Evolutionary conservation across 1,139 yeast genomes (phyloP).

Genomic region (Suhomyces anneliseae): DNA sequence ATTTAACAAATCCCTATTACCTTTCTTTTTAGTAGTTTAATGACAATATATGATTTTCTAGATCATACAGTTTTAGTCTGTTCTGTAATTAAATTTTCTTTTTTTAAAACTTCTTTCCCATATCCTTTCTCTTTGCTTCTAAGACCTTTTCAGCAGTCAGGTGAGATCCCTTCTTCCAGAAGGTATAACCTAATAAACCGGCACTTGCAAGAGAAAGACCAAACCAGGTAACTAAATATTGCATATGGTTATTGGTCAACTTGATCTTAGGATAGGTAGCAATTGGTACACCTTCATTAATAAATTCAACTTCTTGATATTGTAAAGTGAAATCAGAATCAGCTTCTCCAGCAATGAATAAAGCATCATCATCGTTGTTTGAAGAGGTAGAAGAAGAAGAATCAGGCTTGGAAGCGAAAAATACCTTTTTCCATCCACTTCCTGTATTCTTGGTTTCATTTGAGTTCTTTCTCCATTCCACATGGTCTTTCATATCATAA

Average conservation of each 20-base stretch:
- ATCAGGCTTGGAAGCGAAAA: neutral
- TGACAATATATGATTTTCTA: too few species aligned
- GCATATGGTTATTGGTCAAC: conserved; percentile 85
- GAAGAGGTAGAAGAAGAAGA: conserved; percentile 9
- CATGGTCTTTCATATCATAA: conserved; percentile 62
- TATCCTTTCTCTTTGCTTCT: conserved; percentile 42
- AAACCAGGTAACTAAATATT: conserved; percentile 93
- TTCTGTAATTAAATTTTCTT: too few species aligned
- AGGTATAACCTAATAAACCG: conserved; percentile 50
- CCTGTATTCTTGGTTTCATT: conserved; percentile 1
- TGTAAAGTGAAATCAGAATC: conserved; percentile 36
- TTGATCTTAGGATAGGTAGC: conserved; percentile 80
- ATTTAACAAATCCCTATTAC: too few species aligned
- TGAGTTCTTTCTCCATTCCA: conserved; percentile 37
- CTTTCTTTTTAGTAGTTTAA: too few species aligned
- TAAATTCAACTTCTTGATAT: conserved; percentile 51
- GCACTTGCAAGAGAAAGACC: conserved; percentile 75
- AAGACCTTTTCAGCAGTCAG: conserved; percentile 42
- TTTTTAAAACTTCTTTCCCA: conserved; percentile 26
- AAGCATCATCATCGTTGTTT: conserved; percentile 16
- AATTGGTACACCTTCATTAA: conserved; percentile 84
- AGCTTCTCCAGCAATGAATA: conserved; percentile 17
- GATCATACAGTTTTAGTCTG: too few species aligned
- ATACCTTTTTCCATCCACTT: conserved; percentile 11
- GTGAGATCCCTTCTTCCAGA: conserved; percentile 32